Evolutionary conservation across 495 filamentous ascomycete genomes (phyloP).

Genomic region (Neurospora hispaniola): DNA sequence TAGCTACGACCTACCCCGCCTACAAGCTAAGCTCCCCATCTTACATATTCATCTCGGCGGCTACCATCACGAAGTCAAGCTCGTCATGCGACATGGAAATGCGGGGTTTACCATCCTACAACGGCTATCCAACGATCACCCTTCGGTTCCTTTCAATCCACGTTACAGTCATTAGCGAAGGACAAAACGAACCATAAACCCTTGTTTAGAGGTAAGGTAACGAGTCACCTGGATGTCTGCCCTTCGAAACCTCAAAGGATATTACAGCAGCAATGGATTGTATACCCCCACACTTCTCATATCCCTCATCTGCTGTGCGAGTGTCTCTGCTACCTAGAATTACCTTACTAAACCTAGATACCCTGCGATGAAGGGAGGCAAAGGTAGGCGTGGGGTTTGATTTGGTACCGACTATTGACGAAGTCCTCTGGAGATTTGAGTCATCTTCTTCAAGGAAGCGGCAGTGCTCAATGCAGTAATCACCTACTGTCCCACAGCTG

Average conservation of each 20-base stretch:
- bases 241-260: background rate
- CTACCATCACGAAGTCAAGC: background rate
- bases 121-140: background rate
- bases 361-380: background rate
- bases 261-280: background rate
- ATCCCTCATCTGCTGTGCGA: background rate
- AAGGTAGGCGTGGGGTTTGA: background rate
- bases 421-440: background rate
- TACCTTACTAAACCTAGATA: background rate
- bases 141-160: background rate
- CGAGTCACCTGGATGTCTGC: background rate
- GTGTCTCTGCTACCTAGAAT: background rate
- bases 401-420: background rate
- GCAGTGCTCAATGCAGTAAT: background rate
- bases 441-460: background rate
- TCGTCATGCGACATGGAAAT: background rate
- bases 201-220: background rate
- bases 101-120: background rate
- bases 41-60: background rate
- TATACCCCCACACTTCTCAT: background rate
- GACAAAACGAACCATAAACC: background rate
- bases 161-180: background rate
- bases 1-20: background rate
- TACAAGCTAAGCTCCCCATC: background rate
- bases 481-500: background rate